These are phyloP conservation scores for Trichomonas vaginalis DNA, from an alignment of 208 protist genomes.

Conservation along the genomic window DNA sequence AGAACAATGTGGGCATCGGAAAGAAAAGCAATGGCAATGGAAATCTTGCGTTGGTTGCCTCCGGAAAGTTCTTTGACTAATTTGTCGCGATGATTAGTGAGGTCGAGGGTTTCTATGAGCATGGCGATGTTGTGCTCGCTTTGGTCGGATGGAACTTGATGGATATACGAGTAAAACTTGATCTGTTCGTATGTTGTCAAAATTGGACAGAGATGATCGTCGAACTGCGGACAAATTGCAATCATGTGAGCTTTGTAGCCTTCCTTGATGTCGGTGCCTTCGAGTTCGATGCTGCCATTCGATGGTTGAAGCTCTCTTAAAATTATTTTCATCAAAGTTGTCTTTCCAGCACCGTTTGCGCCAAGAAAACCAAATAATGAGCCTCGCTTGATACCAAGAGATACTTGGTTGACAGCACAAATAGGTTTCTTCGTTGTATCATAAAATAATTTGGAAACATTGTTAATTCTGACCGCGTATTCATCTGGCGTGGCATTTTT, in stretches of 20 bases:
- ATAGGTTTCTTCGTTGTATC: not conserved
- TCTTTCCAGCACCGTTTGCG: conserved; percentile 34
- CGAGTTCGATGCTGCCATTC: not conserved
- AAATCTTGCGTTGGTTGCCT: not conserved
- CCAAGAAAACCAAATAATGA: conserved; percentile 31
- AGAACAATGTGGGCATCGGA: not conserved
- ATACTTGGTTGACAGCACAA: not conserved
- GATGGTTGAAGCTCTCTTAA: not conserved
- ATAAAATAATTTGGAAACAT: not conserved
- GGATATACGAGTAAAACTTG: not conserved
- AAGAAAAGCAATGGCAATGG: not conserved
- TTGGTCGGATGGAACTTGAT: not conserved
- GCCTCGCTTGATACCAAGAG: not conserved
- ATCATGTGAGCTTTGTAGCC: not conserved
- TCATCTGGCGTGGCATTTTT: not conserved
- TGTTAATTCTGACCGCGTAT: not conserved
- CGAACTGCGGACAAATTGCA: not conserved
- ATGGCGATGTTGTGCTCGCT: not conserved
- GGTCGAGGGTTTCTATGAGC: not conserved
- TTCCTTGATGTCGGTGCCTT: not conserved
- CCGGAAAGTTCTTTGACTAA: not conserved
- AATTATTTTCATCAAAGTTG: conserved; percentile 32
- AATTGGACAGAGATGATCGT: not conserved
- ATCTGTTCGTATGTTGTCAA: not conserved
- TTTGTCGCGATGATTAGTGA: not conserved